Evolutionary conservation across 768 basidiomycete genomes (phyloP).

Genomic region (Phanerodontia chrysosporium): DNA sequence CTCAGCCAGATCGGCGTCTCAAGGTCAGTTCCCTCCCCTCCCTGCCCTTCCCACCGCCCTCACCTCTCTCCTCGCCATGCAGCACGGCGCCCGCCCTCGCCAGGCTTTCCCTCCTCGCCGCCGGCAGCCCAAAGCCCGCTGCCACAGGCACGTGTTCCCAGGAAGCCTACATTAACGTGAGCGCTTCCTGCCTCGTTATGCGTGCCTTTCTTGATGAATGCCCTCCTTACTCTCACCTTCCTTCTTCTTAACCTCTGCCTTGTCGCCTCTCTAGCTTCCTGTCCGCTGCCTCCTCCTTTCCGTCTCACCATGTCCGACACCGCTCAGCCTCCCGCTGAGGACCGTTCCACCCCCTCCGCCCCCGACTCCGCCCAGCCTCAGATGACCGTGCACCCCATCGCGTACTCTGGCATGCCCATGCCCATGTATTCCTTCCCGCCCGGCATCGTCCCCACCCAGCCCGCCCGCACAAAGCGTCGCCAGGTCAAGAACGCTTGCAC

Average conservation of each 20-base stretch:
- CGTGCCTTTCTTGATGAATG: conserved; percentile 7
- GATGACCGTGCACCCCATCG: conserved; percentile 47
- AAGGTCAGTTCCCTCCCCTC: conserved; percentile 2
- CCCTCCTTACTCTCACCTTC: not conserved
- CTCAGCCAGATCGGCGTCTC: conserved; percentile 6
- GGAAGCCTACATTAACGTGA: conserved; percentile 8
- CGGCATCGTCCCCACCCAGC: conserved; percentile 39
- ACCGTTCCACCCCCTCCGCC: conserved; percentile 22
- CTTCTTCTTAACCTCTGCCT: not conserved
- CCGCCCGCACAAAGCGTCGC: conserved; percentile 69
- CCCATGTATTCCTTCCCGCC: conserved; percentile 69
- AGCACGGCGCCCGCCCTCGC: not conserved
- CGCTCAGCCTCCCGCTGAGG: conserved; percentile 34
- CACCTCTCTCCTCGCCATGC: not conserved
- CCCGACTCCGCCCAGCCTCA: conserved; percentile 33
- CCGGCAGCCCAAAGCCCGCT: conserved; percentile 15
- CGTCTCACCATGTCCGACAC: conserved; percentile 36
- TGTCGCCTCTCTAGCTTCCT: not conserved
- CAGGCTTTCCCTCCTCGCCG: not conserved
- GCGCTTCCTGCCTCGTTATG: conserved; percentile 11
- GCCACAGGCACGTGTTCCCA: conserved; percentile 7
- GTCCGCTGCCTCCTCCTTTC: conserved; percentile 16
- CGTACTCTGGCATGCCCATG: conserved; percentile 52
- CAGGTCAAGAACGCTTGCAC: conserved; percentile 93
- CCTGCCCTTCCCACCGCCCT: conserved; percentile 1